Evolutionary conservation across 1,284 basidiomycete genomes (phyloP), one percentile per base, ranked within the genome.

Genomic region (Fomes fomentarius): DNA sequence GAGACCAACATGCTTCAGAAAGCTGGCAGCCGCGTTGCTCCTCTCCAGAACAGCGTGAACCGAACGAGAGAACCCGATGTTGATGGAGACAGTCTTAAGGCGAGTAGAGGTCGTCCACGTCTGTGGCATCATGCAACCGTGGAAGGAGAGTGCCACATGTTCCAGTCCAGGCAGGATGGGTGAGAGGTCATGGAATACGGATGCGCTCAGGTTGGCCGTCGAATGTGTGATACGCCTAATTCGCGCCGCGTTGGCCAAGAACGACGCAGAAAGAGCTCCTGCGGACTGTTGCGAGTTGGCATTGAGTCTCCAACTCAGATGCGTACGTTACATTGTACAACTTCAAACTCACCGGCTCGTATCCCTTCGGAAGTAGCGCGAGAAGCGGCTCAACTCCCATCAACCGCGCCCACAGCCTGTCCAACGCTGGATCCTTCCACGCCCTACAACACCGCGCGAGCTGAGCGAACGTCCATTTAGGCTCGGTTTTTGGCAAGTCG

Each of bases 371-470:
- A 26, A 82, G 68, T 33, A 85, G 67, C 37, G 69, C 63, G 4
- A 84, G 59, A 21, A 86, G 64, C 19, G 84, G 82, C 22, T 65
- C 65, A 12, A 77, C 62, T 26, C 76, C 79, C 24, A 70, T 62
- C 37, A 85, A 67, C 47, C 71, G 71, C 50, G 65, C 64, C 83
- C 84, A 85, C 26, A 84, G 62, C 45, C 71, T 67, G 61, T 85
- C 80, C 35, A 84, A 60, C 24, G 81, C 80, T 17, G 83, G 83
- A 33, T 81, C 78, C 57, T 72, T 77, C 83, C 82, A 86, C 19
- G 80, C 73, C 58, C 65, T 72, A 64, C 83, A 86, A 35, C 58
- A 62, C 22, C 62, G 51, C 11, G 67, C 66, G 26, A 69, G 53
- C 50, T 64, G 65, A 24, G 46, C 44, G 19, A 65, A 58, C 15